Base-by-base conservation (phyloP, 139 green algal genomes). In the Volvox reticuliferus region DNA sequence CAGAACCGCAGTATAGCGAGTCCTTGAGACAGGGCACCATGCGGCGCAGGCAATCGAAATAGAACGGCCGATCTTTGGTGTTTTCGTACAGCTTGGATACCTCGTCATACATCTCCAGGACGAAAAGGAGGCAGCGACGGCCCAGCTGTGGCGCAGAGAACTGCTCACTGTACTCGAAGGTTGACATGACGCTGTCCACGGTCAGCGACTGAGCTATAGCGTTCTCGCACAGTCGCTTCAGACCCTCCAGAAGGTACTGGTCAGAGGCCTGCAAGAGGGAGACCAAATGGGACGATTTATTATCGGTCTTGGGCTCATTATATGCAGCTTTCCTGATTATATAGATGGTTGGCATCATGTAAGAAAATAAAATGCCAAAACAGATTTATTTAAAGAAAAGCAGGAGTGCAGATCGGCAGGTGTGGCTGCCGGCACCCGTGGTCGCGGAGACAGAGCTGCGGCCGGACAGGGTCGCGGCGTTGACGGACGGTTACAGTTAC, bases 181-280 rank as follows among this genome's bases (percentile, higher is more conserved):
- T 95, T 30, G 93, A 90, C 16, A 79, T 79, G n/a, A 99, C 93
- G 89, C 96, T 98, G 36, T 99, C 97, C 14, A 97, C 88, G 16
- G 93, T 93, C 63, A 99, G 95, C 36, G 91, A 77, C n/a, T 97
- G 85, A 28, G 95, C 93, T 30, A 99, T 97, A 79, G 95, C 93
- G 37, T 95, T 92, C 92, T 99, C 98, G 90, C 98, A 99, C 67
- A 98, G 96, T 80, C 94, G 92, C 94, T 99, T 99, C 16, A 99
- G 95, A 2, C 94, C 95, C 63, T 99, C 98, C 77, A 99, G 94
- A 94, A 99, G 96, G 94, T 99, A 99, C 94, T 99, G 97, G 94
- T 99, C 97, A 2, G 96, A 94, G 35, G 96, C 97, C 71, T 95
- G 94, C 68, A 97, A 36, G 13, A 55, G 12, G 20, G 65, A 16